Conservation (phyloP, 2,329 filamentous ascomycete species). For the Fusarium graminum region DNA sequence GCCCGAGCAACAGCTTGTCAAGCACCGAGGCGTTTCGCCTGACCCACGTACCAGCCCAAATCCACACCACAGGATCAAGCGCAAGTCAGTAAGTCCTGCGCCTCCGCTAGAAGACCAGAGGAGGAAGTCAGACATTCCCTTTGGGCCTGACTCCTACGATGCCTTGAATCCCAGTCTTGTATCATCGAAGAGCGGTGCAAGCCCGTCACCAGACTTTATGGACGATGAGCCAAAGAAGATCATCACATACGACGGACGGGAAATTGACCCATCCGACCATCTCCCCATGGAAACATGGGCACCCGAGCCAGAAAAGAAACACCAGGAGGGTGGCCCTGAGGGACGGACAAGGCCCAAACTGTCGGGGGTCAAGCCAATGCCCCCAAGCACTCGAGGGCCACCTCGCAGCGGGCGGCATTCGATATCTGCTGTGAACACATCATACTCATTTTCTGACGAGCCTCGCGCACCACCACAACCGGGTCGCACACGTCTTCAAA, state of each 20-base stretch:
- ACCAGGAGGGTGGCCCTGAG: constrained; percentile 50
- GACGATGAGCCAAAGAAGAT: constrained; percentile 74
- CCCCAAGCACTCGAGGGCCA: constrained; percentile 63
- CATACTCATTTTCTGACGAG: constrained; percentile 51
- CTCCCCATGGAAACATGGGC: constrained; percentile 83
- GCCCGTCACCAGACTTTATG: constrained; percentile 55
- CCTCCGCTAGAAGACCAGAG: constrained; percentile 66
- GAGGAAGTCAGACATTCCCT: constrained; percentile 73
- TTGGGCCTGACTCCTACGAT: constrained; percentile 82
- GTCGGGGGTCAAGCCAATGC: constrained; percentile 66
- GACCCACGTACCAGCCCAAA: constrained; percentile 56
- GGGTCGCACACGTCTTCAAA: constrained; percentile 73
- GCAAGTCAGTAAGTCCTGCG: constrained; percentile 81
- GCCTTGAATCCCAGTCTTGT: constrained; percentile 72
- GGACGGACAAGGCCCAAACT: constrained; percentile 60
- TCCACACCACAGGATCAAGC: constrained; percentile 67
- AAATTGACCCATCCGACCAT: constrained; percentile 85
- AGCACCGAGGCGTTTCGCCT: constrained; percentile 55
- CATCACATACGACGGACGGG: constrained; percentile 79
- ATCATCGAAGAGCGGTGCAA: constrained; percentile 48
- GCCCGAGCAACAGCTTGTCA: constrained; percentile 45
- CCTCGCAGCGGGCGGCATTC: constrained; percentile 66
- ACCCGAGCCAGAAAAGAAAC: constrained; percentile 75
- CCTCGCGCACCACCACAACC: constrained; percentile 53
- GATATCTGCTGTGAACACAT: constrained; percentile 54